Evolutionary conservation across 1,139 yeast genomes (phyloP).

Genomic region (Hansenula lynferdii): DNA sequence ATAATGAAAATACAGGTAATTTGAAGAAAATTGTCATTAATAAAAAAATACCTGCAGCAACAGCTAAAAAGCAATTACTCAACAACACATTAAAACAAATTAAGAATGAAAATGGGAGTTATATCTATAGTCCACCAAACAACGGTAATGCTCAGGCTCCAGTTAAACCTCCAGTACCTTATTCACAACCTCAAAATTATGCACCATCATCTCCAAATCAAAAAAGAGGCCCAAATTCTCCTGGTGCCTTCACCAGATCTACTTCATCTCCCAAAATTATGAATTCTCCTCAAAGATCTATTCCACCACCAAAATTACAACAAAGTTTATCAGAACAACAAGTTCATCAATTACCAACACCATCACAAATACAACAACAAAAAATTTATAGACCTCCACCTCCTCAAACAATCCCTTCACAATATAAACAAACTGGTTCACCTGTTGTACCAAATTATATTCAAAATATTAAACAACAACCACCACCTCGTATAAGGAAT

Average conservation of each 20-base stretch:
- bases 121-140: slow-evolving; percentile 4
- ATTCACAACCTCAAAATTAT: slow-evolving; percentile 12
- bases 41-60: slow-evolving; percentile 20
- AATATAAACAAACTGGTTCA: not conserved
- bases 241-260: slow-evolving; percentile 14
- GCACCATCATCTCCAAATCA: slow-evolving; percentile 21
- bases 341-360: not conserved
- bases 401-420: not conserved
- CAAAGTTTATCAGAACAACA: slow-evolving; percentile 2
- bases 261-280: no score
- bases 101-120: slow-evolving; percentile 10
- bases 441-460: not conserved
- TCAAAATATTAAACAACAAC: not conserved
- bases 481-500: not conserved
- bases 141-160: slow-evolving; percentile 5
- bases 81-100: slow-evolving; percentile 23
- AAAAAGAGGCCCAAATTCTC: slow-evolving; percentile 14
- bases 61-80: slow-evolving; percentile 32
- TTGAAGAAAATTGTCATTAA: slow-evolving; percentile 14
- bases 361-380: slow-evolving; percentile 1
- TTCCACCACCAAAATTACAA: slow-evolving; percentile 12
- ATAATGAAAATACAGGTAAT: slow-evolving; percentile 10
- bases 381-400: slow-evolving; percentile 2
- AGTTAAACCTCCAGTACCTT: slow-evolving; percentile 4
- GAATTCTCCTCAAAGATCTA: no score